Base-by-base conservation (phyloP, 164 flowering plant genomes). In the Vitis rupestris region DNA sequence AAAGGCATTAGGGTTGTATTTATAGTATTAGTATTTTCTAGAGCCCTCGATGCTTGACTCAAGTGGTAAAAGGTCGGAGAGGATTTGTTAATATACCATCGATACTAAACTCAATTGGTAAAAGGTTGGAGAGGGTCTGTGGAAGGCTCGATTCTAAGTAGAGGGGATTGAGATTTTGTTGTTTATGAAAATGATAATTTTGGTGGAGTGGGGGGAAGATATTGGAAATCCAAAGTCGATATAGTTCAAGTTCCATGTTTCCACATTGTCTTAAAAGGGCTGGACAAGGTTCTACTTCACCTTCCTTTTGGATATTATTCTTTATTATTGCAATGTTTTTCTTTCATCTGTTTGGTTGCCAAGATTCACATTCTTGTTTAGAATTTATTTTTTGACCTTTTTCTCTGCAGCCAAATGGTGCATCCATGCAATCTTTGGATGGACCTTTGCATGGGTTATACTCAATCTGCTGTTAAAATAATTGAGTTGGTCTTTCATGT, bases 191-290 rank as follows among this genome's bases (percentile, higher is more conserved):
- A 37, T 3, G 44, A 37, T 49, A 17, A 29, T 50, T 51, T 57
- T 63, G 67, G 59, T 67, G 72, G 69, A 53, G 59, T 53, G 68
- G 68, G 62, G 37, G 66, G 57, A 59, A 61, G 70, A 70, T 70
- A 61, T 50, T 66, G 70, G 70, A 49, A 66, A 74, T 64, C 69
- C 59, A 44, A 61, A 56, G 58, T 56, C 16, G 44, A 37, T 67
- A 55, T 50, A 10, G 23, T 49, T 53, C 48, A 27, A 55, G 37
- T 37, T 63, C 44, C 50, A 7, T 3, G 15, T 31, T 59, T 23
- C n/a, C n/a, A 53, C 10, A 12, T 60, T 47, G 79, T 64, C 80
- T 61, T 58, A 48, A 19, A 16, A 50, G 23, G n/a, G 47, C 54
- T 16, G 63, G 77, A 74, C 80, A 74, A 63, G 30, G 29, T 68